Evolutionary conservation across 116 monocot species (phyloP), one percentile per base, ranked within the genome.

Genomic region (Zostera marina): DNA sequence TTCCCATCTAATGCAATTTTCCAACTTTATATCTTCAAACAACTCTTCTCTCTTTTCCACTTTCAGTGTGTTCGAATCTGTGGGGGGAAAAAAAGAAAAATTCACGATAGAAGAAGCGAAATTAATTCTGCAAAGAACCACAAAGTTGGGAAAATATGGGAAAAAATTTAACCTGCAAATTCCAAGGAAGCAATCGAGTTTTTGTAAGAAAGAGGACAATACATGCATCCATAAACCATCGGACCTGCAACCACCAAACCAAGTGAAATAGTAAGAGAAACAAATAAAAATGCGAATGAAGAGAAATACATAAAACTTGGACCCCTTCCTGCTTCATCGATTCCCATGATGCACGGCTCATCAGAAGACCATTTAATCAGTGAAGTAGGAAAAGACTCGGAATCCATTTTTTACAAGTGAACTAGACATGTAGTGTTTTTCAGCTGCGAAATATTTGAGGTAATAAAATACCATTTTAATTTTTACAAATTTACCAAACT

Each of bases 41-140:
- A 98, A 62, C 39, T 86, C 86, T 64, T 98, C 91, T 69, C 98
- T 78, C 62, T 81, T 80, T 65, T 98, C 98, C 67, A 90, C 98
- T 79, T 90, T 98, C 49, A 98, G 70, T 12, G 91, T 98, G 70
- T 98, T 98, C 14, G 91, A 98, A 83, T 98, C 91, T 98, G 76
- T 51, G n/a, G n/a, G n/a, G n/a, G 16, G 48, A 55, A 23, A 2
- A 10, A 47, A n/a, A 10, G 40, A 16, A n/a, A n/a, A n/a, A n/a
- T n/a, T n/a, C n/a, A 32, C 32, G 5, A 32, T n/a, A n/a, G 0
- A 26, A 32, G 32, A 32, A 56, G 26, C 15, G n/a, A n/a, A n/a
- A n/a, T n/a, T n/a, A n/a, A n/a, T n/a, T n/a, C 15, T 56, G 38
- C n/a, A n/a, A n/a, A n/a, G n/a, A n/a, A n/a, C n/a, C n/a, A n/a